Base-by-base conservation (phyloP, 106 monocot genomes). In the Hemerocallis citrina region DNA sequence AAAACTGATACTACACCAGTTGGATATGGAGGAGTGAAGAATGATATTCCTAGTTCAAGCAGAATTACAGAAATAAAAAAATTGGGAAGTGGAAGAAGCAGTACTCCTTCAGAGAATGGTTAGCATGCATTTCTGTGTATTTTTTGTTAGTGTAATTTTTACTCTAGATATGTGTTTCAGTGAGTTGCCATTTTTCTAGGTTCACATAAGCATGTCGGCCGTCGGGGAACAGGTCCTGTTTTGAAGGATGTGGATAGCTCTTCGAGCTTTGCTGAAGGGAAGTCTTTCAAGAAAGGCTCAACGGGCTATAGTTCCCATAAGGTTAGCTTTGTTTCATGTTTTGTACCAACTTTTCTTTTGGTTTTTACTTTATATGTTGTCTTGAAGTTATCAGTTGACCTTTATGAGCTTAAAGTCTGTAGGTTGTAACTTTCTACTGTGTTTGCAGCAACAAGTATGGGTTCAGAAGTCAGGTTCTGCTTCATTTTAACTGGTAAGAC, bases 391-490 rank as follows among this genome's bases (percentile, higher is more conserved):
- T n/a, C n/a, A n/a, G n/a, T n/a, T n/a, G n/a, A 17, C 3, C 14
- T 24, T 41, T 60, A 7, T 31, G 16, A 60, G 23, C n/a, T n/a
- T n/a, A n/a, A n/a, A n/a, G n/a, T n/a, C n/a, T n/a, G 14, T 6
- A 60, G 10, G 23, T 19, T 23, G 7, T 38, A 36, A 40, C n/a
- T 49, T 44, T 65, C 5, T 63, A 16, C 34, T 79, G n/a, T 24
- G 5, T 67, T 10, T 67, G 61, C 72, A 83, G 78, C 75, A 48
- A 64, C 78, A 79, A 68, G 71, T 83, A 16, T 83, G 83, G 83
- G 79, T 83, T 71, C 83, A 83, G 55, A 83, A 83, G 61, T 71
- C 78, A 9, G 78, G 83, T 47, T 71, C 74, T 40, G 78, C 61
- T 29, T 71, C 83, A 37, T 83, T n/a, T n/a, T n/a, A n/a, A n/a